Base-by-base conservation (phyloP, 495 filamentous ascomycete genomes). In the Parathielavia appendiculata region DNA sequence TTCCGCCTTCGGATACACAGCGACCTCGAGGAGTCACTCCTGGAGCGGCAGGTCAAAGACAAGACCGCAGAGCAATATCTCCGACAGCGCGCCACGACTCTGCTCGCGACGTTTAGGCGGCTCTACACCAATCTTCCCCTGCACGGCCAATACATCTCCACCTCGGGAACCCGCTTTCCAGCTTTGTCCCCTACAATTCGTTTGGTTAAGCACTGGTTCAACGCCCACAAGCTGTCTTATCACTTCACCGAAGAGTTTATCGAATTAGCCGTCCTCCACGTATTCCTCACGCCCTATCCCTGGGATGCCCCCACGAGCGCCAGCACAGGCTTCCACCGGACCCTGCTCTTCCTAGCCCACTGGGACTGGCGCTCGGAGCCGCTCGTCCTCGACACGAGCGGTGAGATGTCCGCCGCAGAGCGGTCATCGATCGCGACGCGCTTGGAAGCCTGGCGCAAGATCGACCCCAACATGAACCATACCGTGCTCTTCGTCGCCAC, bases 351-450 rank as follows among this genome's bases (percentile, higher is more conserved):
- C 61, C 71, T 97, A 12, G 81, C 91, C 1, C 79, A 81, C 22
- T 98, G 93, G 91, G 91, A 97, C 64, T 98, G 93, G 93, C 83
- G 89, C 20, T 73, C 79, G 30, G 85, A 90, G 26, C 88, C 93
- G 0, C 77, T 96, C 30, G 79, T 96, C 38, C 75, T 97, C 23
- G 88, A 96, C 67, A 77, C 91, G 8, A 73, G 78, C 53, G 78
- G 71, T 52, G 76, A 78, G 39, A 76, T 86, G 63, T 76, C 77
- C 56, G 69, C 68, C 51, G 75, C 72, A 56, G 84, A 81, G 23
- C 79, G 87, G 1, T 71, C 83, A 35, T 71, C 70, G 3, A 89
- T 92, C 58, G 76, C 76, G 12, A 87, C 85, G 17, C 83, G 85
- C 0, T 84, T 97, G 54, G 79, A 87, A 36, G 88, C 88, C 1